Percentiles rank a stretch among this genome's conserved stretches.
phyloP scores from a whole-genome alignment of 352 stramenopile genomes.

The Phytophthora tubulina region DNA sequence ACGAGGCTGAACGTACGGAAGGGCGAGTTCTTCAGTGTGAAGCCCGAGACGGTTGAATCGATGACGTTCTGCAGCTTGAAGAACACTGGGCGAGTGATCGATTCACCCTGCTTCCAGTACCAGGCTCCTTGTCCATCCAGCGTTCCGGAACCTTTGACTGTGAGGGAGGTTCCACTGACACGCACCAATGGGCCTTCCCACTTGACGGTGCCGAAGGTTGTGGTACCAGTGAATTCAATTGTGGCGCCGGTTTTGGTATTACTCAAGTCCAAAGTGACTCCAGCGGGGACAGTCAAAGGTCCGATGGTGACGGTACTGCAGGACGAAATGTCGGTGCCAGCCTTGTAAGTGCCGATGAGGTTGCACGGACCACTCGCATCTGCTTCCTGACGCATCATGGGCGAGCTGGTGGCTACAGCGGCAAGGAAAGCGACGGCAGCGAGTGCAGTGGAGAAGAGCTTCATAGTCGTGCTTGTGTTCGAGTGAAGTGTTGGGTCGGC shows the following conservation, averaged over 20 bases:
- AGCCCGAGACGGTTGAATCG: conserved; percentile 38
- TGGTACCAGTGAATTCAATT: conserved; percentile 46
- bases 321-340: conserved; percentile 37
- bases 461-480: conserved; percentile 30
- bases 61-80: conserved; percentile 42
- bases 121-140: conserved; percentile 49
- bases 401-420: conserved; percentile 1
- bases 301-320: conserved; percentile 41
- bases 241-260: conserved; percentile 35
- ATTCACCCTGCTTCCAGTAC: conserved; percentile 50
- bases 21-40: conserved; percentile 48
- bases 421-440: conserved; percentile 7
- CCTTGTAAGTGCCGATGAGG: conserved; percentile 45
- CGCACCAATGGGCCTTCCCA: conserved; percentile 46
- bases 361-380: conserved; percentile 23
- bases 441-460: conserved; percentile 24
- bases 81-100: conserved; percentile 43
- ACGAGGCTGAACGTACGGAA: conserved; percentile 42
- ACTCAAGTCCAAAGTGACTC: conserved; percentile 46
- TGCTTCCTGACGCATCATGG: conserved; percentile 33
- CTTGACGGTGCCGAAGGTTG: conserved; percentile 40
- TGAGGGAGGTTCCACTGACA: conserved; percentile 43
- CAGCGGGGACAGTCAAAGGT: conserved; percentile 39
- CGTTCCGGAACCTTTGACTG: conserved; percentile 40
- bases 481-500: not conserved